phyloP scores from a whole-genome alignment of 2,329 filamentous ascomycete species.

The Ophiostoma australiae region DNA sequence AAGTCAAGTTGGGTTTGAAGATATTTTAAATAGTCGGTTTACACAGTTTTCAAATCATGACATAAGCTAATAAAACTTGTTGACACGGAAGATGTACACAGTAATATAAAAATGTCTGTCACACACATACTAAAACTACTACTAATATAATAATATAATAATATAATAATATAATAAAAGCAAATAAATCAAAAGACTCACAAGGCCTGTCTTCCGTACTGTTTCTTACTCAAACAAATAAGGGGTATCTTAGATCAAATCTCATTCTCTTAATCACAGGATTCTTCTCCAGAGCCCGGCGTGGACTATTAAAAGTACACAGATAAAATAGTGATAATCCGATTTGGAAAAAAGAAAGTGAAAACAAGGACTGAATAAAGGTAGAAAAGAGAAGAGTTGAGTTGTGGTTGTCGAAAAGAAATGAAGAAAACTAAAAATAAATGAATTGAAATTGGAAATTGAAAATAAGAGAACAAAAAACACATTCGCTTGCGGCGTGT shows the following conservation, averaged over 20 bases:
- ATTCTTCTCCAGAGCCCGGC: background rate
- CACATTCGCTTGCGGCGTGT: conserved; percentile 18
- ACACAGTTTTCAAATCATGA: no score
- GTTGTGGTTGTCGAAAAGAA: conserved; percentile 3
- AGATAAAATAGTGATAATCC: background rate
- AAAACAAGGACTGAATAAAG: background rate
- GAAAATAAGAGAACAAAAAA: conserved; percentile 7
- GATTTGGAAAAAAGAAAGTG: background rate
- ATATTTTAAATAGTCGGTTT: no score
- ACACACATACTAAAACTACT: background rate
- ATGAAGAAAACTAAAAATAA: background rate
- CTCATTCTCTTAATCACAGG: background rate
- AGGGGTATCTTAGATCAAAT: background rate
- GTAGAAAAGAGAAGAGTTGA: conserved; percentile 16
- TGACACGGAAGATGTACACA: background rate
- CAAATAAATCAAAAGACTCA: background rate
- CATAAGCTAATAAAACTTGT: no score
- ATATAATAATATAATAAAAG: background rate
- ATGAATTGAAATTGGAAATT: background rate
- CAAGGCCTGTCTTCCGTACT: background rate
- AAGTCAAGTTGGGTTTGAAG: no score
- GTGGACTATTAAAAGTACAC: background rate
- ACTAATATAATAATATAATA: background rate
- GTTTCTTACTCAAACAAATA: conserved; percentile 7
- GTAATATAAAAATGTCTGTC: background rate